Evolutionary conservation across 140 eudicot species (phyloP), one percentile per base, ranked within the genome.

Genomic region (Oenanthe javanica): DNA sequence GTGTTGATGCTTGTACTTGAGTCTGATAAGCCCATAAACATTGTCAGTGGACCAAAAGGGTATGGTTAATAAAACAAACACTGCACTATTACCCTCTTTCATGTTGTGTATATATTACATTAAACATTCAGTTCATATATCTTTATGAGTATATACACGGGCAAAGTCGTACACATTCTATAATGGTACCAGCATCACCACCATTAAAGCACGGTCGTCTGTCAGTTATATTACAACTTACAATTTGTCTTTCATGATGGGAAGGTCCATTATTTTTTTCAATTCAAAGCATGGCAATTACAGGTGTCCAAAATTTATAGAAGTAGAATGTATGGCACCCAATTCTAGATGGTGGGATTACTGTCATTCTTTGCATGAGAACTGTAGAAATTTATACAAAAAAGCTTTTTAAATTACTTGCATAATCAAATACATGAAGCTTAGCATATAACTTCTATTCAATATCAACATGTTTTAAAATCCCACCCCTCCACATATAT

Each of bases 1-100:
- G 90, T 4, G 97, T 89, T 52, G 99, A 95, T 77, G 97, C 94
- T 88, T 95, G 99, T 36, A 95, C 97, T 69, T 89, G 90, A 80
- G 99, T 95, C 99, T 95, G 89, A 21, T 31, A 82, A 81, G 70
- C 78, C 63, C 48, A 70, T 25, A 81, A 74, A 49, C 51, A 36
- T 72, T 48, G 77, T 81, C 85, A 84, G 77, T 59, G 78, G 72
- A 78, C 63, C 55, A 49, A 13, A 47, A 7, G n/a, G 46, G 16
- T 4, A 74, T 19, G 10, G 19, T 73, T n/a, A 21, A 78, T n/a
- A 5, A 15, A 46, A 10, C 50, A 78, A 46, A 19, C 5, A 1
- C 14, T 71, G 23, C 52, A 40, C 52, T 74, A 42, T 21, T 59
- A 57, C 25, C 15, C 59, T 40, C 59, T 63, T 59, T 36, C 38